Evolutionary conservation across 805 yeast species (phyloP).

Genomic region (Saccharomycopsis vini): DNA sequence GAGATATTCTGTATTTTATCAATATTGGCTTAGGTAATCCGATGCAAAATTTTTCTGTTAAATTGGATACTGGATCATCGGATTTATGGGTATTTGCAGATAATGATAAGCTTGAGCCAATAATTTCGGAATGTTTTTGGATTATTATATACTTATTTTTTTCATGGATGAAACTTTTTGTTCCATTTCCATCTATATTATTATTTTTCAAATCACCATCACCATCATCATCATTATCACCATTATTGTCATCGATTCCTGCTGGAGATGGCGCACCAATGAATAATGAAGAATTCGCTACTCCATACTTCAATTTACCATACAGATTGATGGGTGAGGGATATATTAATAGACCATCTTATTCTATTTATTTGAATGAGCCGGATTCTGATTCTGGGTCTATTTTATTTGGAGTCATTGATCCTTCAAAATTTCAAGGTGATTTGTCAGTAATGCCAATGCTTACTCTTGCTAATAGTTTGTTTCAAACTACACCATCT

Average conservation of each 20-base stretch:
- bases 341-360: constrained; percentile 4
- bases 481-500: background rate
- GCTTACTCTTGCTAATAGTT: constrained; percentile 7
- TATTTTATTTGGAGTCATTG: constrained; percentile 16
- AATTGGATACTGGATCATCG: constrained; percentile 30
- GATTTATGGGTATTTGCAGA: constrained; percentile 25
- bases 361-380: constrained; percentile 13
- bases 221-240: too few relatives aligned
- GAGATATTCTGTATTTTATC: too few relatives aligned
- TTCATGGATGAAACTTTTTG: too few relatives aligned
- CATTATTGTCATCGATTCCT: too few relatives aligned
- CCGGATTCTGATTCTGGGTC: constrained; percentile 8
- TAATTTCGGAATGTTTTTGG: too few relatives aligned
- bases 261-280: too few relatives aligned
- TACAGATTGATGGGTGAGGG: constrained; percentile 34
- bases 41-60: constrained; percentile 32
- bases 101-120: too few relatives aligned
- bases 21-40: too few relatives aligned
- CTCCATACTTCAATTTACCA: constrained; percentile 67
- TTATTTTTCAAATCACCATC: too few relatives aligned
- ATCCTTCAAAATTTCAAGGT: constrained; percentile 10
- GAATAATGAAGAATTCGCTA: too few relatives aligned
- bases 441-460: constrained; percentile 4
- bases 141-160: too few relatives aligned
- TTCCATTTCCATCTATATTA: too few relatives aligned